Evolutionary conservation across 805 yeast genomes (phyloP).

Genomic region (Yarrowia sp.): DNA sequence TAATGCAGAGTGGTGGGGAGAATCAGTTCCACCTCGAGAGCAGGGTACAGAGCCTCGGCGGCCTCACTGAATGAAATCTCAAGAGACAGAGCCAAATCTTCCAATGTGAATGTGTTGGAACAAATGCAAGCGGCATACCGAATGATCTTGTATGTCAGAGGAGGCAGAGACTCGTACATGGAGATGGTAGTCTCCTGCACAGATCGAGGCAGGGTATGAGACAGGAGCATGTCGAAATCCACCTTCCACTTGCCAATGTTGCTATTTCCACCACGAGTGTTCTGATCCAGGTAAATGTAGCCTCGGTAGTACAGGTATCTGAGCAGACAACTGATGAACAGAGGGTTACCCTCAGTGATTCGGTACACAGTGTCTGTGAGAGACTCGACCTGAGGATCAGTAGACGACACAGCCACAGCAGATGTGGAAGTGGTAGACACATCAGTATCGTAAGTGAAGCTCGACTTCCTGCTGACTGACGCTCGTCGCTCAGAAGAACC

Average conservation of each 20-base stretch:
- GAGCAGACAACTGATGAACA: slow-evolving; percentile 41
- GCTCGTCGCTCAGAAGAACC: slow-evolving; percentile 19
- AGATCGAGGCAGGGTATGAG: slow-evolving; percentile 36
- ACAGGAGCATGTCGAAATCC: slow-evolving; percentile 41
- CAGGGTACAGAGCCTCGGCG: slow-evolving; percentile 49
- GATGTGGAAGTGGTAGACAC: neutral
- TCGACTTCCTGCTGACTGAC: slow-evolving; percentile 19
- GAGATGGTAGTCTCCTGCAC: slow-evolving; percentile 42
- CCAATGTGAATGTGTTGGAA: slow-evolving; percentile 53
- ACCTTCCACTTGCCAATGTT: slow-evolving; percentile 44
- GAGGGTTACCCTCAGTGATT: slow-evolving; percentile 46
- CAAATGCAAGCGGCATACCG: slow-evolving; percentile 56
- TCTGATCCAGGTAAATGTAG: slow-evolving; percentile 40
- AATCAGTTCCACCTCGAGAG: slow-evolving; percentile 51
- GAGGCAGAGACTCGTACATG: slow-evolving; percentile 45
- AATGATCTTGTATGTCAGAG: slow-evolving; percentile 47
- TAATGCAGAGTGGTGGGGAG: slow-evolving; percentile 55
- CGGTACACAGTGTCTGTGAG: slow-evolving; percentile 43
- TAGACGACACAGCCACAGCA: neutral
- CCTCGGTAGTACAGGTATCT: slow-evolving; percentile 42
- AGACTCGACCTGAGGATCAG: slow-evolving; percentile 40
- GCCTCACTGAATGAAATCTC: slow-evolving; percentile 51
- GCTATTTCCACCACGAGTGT: slow-evolving; percentile 28
- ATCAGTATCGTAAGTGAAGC: slow-evolving; percentile 32
- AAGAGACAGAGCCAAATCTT: slow-evolving; percentile 52